A percentile compares a stretch with the other conserved stretches of the same genome.
These are phyloP conservation scores for Tephrocybe sp. DNA, from an alignment of 768 basidiomycete species.

Conservation along the genomic window DNA sequence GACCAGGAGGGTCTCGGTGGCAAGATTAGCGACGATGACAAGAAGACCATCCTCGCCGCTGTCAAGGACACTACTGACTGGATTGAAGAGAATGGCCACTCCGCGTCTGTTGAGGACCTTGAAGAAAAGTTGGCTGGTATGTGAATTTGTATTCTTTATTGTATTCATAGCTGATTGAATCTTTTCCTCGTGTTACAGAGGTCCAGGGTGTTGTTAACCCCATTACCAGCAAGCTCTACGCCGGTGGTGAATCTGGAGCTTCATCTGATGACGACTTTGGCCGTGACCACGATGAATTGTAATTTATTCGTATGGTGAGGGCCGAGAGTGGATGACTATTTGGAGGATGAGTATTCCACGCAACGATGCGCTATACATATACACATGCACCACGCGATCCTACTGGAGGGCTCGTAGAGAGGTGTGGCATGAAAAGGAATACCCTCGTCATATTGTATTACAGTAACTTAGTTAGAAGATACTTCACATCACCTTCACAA, in stretches of 20 bases:
- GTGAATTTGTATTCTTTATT: slow-evolving; percentile 14
- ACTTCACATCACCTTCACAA: neutral
- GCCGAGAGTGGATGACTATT: neutral
- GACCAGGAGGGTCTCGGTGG: slow-evolving; percentile 91
- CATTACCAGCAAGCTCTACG: slow-evolving; percentile 82
- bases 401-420: slow-evolving; percentile 10
- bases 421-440: slow-evolving; percentile 13
- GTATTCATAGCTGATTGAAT: slow-evolving; percentile 2
- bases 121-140: slow-evolving; percentile 81
- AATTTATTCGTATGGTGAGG: slow-evolving; percentile 17
- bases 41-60: slow-evolving; percentile 74
- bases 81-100: slow-evolving; percentile 81
- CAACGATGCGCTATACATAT: slow-evolving; percentile 4
- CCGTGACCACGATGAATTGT: slow-evolving; percentile 48
- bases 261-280: slow-evolving; percentile 35
- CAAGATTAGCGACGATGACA: slow-evolving; percentile 79
- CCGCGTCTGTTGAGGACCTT: slow-evolving; percentile 80
- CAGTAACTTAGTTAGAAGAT: slow-evolving; percentile 17
- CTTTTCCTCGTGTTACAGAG: slow-evolving; percentile 32
- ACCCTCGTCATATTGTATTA: slow-evolving; percentile 16
- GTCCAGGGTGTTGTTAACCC: slow-evolving; percentile 76
- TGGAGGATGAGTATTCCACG: slow-evolving; percentile 6
- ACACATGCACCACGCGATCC: slow-evolving; percentile 3
- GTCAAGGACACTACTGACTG: slow-evolving; percentile 91
- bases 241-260: slow-evolving; percentile 33